phyloP scores from a whole-genome alignment of 768 basidiomycete genomes.

The Tylopilus plumbeoviolaceoides region DNA sequence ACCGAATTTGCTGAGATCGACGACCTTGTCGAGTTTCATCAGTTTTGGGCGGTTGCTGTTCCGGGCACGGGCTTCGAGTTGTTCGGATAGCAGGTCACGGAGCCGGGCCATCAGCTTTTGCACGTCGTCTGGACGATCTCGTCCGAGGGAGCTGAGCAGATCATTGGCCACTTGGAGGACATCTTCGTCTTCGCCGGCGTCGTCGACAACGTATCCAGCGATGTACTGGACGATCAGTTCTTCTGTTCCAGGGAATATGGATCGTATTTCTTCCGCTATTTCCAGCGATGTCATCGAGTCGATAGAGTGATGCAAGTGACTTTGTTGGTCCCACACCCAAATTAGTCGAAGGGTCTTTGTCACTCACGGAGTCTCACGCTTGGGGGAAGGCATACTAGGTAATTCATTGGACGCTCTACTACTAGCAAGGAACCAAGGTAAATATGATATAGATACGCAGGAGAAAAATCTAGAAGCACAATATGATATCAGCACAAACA shows the following conservation, averaged over 20 bases:
- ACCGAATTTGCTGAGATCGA: slow-evolving; percentile 80
- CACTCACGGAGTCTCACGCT: too few species aligned
- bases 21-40: slow-evolving; percentile 76
- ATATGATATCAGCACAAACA: slow-evolving; percentile 18
- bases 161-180: slow-evolving; percentile 71
- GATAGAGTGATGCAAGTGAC: neutral
- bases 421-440: slow-evolving; percentile 4
- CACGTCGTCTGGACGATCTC: slow-evolving; percentile 52
- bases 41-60: slow-evolving; percentile 61
- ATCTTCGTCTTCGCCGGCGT: slow-evolving; percentile 85
- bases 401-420: neutral
- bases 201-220: slow-evolving; percentile 83
- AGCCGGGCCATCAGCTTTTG: slow-evolving; percentile 66
- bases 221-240: slow-evolving; percentile 85
- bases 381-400: too few species aligned
- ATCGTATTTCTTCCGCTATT: slow-evolving; percentile 76
- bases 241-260: slow-evolving; percentile 69
- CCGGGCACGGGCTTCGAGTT: slow-evolving; percentile 53
- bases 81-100: slow-evolving; percentile 59
- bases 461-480: slow-evolving; percentile 21
- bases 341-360: neutral
- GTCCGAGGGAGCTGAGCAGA: slow-evolving; percentile 74
- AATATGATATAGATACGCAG: slow-evolving; percentile 19
- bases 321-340: too few species aligned
- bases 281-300: slow-evolving; percentile 63